phyloP scores from a whole-genome alignment of 208 protist species.

The Crithidia sp. region DNA sequence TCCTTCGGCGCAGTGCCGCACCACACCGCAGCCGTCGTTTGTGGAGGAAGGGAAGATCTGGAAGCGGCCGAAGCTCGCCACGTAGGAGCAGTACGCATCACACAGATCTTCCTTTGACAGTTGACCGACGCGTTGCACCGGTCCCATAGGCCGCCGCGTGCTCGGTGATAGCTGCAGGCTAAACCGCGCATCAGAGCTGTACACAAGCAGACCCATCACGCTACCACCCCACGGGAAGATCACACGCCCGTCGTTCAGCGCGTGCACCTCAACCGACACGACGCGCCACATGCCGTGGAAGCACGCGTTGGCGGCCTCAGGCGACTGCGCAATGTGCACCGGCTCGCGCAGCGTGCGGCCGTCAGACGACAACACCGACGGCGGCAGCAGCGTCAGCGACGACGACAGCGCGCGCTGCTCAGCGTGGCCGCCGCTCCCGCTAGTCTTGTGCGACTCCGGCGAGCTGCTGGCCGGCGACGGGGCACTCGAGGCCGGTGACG shows the following conservation, averaged over 20 bases:
- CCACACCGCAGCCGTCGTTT: conserved; percentile 27
- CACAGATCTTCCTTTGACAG: conserved; percentile 60
- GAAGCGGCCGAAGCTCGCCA: conserved; percentile 67
- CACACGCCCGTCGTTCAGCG: conserved; percentile 63
- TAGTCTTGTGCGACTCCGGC: not conserved
- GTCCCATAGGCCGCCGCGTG: conserved; percentile 28
- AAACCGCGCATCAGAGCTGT: conserved; percentile 50
- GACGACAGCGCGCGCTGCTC: conserved; percentile 7
- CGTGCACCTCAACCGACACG: conserved; percentile 60
- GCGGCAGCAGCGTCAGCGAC: conserved; percentile 28
- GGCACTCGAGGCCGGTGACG: not conserved
- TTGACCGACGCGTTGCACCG: conserved; percentile 25
- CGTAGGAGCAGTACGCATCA: conserved; percentile 71
- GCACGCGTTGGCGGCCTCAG: conserved; percentile 13
- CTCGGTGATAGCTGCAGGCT: conserved; percentile 70
- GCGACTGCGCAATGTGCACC: conserved; percentile 24
- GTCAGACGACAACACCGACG: conserved; percentile 16
- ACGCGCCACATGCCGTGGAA: conserved; percentile 72
- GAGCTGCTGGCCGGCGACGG: conserved; percentile 1
- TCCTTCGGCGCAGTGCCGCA: conserved; percentile 32
- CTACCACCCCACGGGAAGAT: conserved; percentile 85
- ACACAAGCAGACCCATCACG: conserved; percentile 70
- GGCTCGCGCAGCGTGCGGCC: conserved; percentile 17
- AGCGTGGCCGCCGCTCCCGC: not conserved
- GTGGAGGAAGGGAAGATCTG: conserved; percentile 29